phyloP scores from a whole-genome alignment of 106 monocot species.

The Dioscorea dumetorum region DNA sequence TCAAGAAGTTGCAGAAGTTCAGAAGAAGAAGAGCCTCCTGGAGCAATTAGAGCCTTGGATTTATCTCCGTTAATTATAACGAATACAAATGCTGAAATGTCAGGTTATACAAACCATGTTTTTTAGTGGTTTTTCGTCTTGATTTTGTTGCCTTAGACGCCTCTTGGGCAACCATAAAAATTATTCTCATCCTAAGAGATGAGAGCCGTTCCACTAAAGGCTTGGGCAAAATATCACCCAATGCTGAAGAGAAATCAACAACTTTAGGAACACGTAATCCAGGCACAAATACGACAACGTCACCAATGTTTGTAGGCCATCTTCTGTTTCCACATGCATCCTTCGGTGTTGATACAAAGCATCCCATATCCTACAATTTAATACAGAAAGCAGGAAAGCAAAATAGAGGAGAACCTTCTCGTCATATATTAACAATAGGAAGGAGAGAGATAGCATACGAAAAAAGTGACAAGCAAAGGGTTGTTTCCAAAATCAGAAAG shows the following conservation, averaged over 20 bases:
- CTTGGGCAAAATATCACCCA: conserved; percentile 26
- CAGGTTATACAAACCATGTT: conserved; percentile 40
- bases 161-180: conserved; percentile 54
- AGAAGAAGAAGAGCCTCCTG: conserved; percentile 35
- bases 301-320: conserved; percentile 29
- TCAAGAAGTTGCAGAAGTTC: conserved; percentile 56
- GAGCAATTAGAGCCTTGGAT: background rate
- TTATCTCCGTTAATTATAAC: background rate
- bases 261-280: conserved; percentile 41
- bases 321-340: conserved; percentile 25
- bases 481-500: too few relatives aligned
- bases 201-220: conserved; percentile 43
- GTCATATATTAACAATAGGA: too few relatives aligned
- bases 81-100: background rate
- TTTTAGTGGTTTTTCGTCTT: conserved; percentile 29
- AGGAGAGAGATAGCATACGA: too few relatives aligned
- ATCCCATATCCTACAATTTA: conserved; percentile 45
- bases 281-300: conserved; percentile 45
- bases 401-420: too few relatives aligned
- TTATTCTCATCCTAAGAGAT: conserved; percentile 43
- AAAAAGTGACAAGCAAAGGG: too few relatives aligned
- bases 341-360: conserved; percentile 33
- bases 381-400: too few relatives aligned
- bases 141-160: conserved; percentile 38
- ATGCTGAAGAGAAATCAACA: conserved; percentile 32